A percentile compares a stretch with the other conserved stretches of the same genome.
Conservation (phyloP, 768 basidiomycete species). For the Lactarius akahatsu region DNA sequence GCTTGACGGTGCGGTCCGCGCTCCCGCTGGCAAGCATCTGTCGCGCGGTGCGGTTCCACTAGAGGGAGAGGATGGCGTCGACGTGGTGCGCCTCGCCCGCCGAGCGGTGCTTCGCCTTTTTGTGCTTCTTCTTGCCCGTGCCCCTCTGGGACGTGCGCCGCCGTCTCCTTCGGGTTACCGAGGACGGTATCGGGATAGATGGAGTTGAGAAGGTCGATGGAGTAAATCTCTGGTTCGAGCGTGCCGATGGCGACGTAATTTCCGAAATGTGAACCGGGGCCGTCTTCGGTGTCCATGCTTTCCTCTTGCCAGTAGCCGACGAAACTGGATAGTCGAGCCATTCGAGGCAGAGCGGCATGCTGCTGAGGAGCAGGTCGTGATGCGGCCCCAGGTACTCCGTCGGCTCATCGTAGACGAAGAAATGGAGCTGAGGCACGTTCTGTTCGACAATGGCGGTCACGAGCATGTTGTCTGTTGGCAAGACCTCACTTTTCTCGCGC, state of each 20-base stretch:
- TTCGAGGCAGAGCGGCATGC: slow-evolving; percentile 97
- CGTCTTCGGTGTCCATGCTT: slow-evolving; percentile 32
- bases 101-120: slow-evolving; percentile 70
- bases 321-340: slow-evolving; percentile 95
- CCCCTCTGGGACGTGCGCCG: slow-evolving; percentile 75
- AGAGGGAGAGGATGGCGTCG: slow-evolving; percentile 88
- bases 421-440: slow-evolving; percentile 92
- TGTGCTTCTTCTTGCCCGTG: slow-evolving; percentile 97
- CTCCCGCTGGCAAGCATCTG: slow-evolving; percentile 89
- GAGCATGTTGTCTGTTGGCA: slow-evolving; percentile 89
- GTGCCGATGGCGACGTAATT: slow-evolving; percentile 97
- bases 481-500: slow-evolving; percentile 85
- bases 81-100: slow-evolving; percentile 75
- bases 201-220: slow-evolving; percentile 87
- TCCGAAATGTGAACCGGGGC: slow-evolving; percentile 47
- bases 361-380: slow-evolving; percentile 96
- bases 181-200: slow-evolving; percentile 93
- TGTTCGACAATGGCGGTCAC: slow-evolving; percentile 95
- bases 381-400: slow-evolving; percentile 93
- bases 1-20: slow-evolving; percentile 93
- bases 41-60: slow-evolving; percentile 90
- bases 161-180: slow-evolving; percentile 82
- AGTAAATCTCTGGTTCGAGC: slow-evolving; percentile 97
- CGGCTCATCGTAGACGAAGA: slow-evolving; percentile 93
- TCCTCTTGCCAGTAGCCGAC: slow-evolving; percentile 43